Evolutionary conservation across 495 filamentous ascomycete species (phyloP), one percentile per base, ranked within the genome.

Genomic region (Neurospora sp.): DNA sequence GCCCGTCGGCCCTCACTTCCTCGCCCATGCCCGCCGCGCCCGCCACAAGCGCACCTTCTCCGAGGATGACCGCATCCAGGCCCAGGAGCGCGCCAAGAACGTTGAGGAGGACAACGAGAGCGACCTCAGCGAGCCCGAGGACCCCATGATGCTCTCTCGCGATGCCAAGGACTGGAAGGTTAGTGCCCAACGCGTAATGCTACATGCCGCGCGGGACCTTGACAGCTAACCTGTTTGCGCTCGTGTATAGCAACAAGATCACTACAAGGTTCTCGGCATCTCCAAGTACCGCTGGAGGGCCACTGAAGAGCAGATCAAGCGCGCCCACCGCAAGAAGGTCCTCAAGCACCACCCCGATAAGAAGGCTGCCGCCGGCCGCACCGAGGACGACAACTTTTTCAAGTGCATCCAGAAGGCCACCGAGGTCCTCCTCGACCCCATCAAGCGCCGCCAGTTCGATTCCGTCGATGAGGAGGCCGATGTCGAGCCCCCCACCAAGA

Each of bases 141-240:
- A 97, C 78, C 89, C 92, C 69, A 86, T 96, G 85, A 92, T 98
- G 89, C 90, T 98, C 16, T 85, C 90, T 77, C 89, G 94, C 38
- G 94, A 99, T 76, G 93, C 96, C 73, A 99, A 99, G 86, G 96
- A 99, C 87, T 99, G 96, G 96, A 99, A 99, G 92, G 94, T 94
- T 83, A 72, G 84, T 72, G 10, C 31, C 6, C 20, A 41, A 3
- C 5, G 20, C 11, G 5, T 59, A 53, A 31, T 39, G 39, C 39
- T 27, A 37, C 35, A 38, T 9, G 18, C 42, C 14, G 27, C 44
- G 3, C 68, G 41, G 68, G 40, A 20, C 11, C 38, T 18, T 35
- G 61, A 38, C 16, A 42, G 44, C 77, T 81, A 77, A 83, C 82
- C 71, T 65, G 14, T 5, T 65, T 65, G 27, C 80, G 69, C 42